Evolutionary conservation across 257 asterid species (phyloP), one percentile per base, ranked within the genome.

Genomic region (Schizonepeta tenuifolia): DNA sequence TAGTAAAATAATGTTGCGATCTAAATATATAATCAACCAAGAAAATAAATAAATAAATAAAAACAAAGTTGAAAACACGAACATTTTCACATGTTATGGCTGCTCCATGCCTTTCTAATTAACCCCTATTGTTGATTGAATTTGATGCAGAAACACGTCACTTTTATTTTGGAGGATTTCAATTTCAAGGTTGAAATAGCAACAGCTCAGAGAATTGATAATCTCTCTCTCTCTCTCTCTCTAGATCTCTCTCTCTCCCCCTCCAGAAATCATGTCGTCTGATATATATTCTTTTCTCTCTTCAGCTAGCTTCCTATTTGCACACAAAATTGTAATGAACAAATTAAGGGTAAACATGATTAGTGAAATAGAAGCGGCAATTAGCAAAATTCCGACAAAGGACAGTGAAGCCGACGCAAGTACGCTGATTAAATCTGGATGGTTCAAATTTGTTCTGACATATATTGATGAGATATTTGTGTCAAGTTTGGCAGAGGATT

Each of bases 401-500:
- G 53, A 26, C 11, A 59, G 15, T 11, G 38, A 43, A 43, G 9
- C 38, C 5, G 1, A 47, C 10, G 43, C 8, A 38, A 31, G 54
- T 47, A n/a, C 21, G 51, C 18, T 46, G 51, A 46, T 46, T 46
- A 14, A 46, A 46, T 46, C 51, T 9, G 18, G 51, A 46, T 14
- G 10, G 11, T 38, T 38, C 43, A 38, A 38, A 38, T 7, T 7
- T 8, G 43, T 38, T 38, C 43, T 38, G 43, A 38, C 51, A 10
- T 49, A 9, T n/a, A 65, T 43, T 65, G n/a, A 65, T 44, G 40
- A 71, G 70, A 71, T 46, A 71, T 21, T 62, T 61, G 21, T 72
- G 44, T 51, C 13, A 44, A 72, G 76, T 72, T 61, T 18, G 76
- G 76, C 70, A 15, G 70, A 72, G 4, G 56, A 22, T 41, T 38